Base-by-base conservation (phyloP, 106 monocot genomes). In the Xerophyta viscosa region DNA sequence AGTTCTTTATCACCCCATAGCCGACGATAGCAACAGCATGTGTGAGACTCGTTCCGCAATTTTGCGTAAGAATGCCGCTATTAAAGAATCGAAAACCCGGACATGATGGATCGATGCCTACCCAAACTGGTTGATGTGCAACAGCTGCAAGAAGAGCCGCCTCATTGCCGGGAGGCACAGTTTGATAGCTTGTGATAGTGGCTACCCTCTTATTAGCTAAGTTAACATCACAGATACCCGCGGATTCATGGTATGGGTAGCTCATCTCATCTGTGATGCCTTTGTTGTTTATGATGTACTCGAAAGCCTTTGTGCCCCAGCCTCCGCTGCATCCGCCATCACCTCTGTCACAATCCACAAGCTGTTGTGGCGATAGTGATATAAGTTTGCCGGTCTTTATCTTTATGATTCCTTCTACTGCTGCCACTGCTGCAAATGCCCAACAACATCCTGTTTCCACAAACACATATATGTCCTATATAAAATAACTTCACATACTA, bases 401-500 rank as follows among this genome's bases (percentile, higher is more conserved):
- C 53, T 20, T 31, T 15, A 19, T 15, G 29, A 54, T 9, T 9
- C 53, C 53, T 54, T 54, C 53, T 29, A 54, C 19, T 18, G 53
- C 53, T 12, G 31, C 53, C 8, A 54, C 53, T 6, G 53, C 31
- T 7, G 53, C 29, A 18, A 54, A 54, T 54, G 53, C 53, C 53
- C 53, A 54, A 9, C 53, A 54, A 4, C 17, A 54, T 31, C 53
- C 53, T 54, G 27, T n/a, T n/a, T 13, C 3, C 0, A 48, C 2
- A 20, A 4, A 48, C 3, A 23, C n/a, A 48, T 48, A 23, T 22
- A 22, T 5, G 8, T 20, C 23, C 19, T 47, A n/a, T n/a, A n/a
- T n/a, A n/a, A n/a, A n/a, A n/a, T n/a, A n/a, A n/a, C n/a, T n/a
- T n/a, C n/a, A n/a, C n/a, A n/a, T n/a, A n/a, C n/a, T n/a, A n/a